phyloP scores from a whole-genome alignment of 495 filamentous ascomycete species.

The Trichoderma asperelloides region DNA sequence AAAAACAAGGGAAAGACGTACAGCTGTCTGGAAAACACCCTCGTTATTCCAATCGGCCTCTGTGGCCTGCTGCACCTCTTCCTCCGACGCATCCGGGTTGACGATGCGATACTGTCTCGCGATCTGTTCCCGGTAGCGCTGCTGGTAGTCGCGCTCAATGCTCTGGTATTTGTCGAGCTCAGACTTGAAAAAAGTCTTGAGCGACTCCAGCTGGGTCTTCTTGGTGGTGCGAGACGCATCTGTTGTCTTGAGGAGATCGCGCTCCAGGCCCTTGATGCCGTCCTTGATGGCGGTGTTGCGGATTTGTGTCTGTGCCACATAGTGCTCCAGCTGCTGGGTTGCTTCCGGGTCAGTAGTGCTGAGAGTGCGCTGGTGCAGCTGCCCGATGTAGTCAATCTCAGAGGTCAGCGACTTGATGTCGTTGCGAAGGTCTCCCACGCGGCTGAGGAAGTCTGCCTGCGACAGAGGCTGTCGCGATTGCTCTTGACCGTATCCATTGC shows the following conservation, averaged over 20 bases:
- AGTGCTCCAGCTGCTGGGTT: slow-evolving; percentile 43
- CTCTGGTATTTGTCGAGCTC: slow-evolving; percentile 53
- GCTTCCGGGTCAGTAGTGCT: slow-evolving; percentile 42
- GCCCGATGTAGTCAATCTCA: slow-evolving; percentile 47
- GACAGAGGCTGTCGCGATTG: slow-evolving; percentile 28
- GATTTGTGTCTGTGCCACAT: slow-evolving; percentile 55
- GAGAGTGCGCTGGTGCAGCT: slow-evolving; percentile 52
- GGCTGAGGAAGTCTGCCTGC: slow-evolving; percentile 50
- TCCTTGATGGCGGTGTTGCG: slow-evolving; percentile 57
- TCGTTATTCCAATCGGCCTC: slow-evolving; percentile 63
- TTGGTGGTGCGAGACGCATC: slow-evolving; percentile 48
- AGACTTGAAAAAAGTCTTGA: slow-evolving; percentile 57
- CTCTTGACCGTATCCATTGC: slow-evolving; percentile 16
- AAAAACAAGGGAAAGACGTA: slow-evolving; percentile 28
- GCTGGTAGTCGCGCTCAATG: slow-evolving; percentile 56
- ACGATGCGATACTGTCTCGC: slow-evolving; percentile 66
- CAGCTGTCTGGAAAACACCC: slow-evolving; percentile 67
- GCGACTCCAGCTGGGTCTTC: slow-evolving; percentile 49
- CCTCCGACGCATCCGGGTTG: slow-evolving; percentile 60
- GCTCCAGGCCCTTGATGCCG: slow-evolving; percentile 58
- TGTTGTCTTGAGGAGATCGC: slow-evolving; percentile 48
- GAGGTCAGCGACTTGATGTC: slow-evolving; percentile 47
- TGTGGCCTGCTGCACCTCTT: slow-evolving; percentile 53
- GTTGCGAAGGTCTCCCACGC: slow-evolving; percentile 47
- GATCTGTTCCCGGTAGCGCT: slow-evolving; percentile 61